Evolutionary conservation across 805 yeast genomes (phyloP), one percentile per base, ranked within the genome.

Genomic region (Saccharomyces cerevisiae): DNA sequence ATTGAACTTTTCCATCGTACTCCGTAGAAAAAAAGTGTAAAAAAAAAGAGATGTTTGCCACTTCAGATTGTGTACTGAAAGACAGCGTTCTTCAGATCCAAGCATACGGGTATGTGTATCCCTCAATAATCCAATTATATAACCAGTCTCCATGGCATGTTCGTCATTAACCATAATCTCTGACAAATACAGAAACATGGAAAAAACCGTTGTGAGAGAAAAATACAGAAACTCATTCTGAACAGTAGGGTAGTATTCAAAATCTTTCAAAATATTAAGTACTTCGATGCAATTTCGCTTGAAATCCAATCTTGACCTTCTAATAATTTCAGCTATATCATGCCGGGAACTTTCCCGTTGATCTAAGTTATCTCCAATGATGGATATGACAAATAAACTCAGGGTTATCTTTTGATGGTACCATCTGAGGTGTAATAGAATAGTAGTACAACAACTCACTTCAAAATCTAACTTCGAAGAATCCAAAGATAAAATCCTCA

Each of bases 331-430:
- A 14, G 41, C 24, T 28, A 48, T 32, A 52, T 53, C 22, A 43
- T 29, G 32, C n/a, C 54, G 26, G 6, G 57, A 50, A 17, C 36
- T 22, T 9, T 30, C 22, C 21, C 53, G 43, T 2, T 41, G 41
- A 4, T 55, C 54, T n/a, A 46, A 29, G 46, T 62, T 62, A 49
- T 62, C 65, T 8, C 47, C 43, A 3, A 62, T 36, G 21, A 62
- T 51, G 13, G 57, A 46, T n/a, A 57, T 32, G 10, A 57, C 53
- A 49, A 59, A 59, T 13, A 51, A 51, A 43, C 53, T 46, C n/a
- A 61, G 30, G 6, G 48, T 51, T 8, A 58, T 51, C 11, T 36
- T 26, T 17, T 57, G 31, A 2, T 57, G 50, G 41, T 54, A 49
- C 41, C 47, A 57, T 28, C 57, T 55, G 41, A 54, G 55, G 26